Conservation (phyloP, 192 early-diverging fungal genomes). For the Backusella mclennaniae region DNA sequence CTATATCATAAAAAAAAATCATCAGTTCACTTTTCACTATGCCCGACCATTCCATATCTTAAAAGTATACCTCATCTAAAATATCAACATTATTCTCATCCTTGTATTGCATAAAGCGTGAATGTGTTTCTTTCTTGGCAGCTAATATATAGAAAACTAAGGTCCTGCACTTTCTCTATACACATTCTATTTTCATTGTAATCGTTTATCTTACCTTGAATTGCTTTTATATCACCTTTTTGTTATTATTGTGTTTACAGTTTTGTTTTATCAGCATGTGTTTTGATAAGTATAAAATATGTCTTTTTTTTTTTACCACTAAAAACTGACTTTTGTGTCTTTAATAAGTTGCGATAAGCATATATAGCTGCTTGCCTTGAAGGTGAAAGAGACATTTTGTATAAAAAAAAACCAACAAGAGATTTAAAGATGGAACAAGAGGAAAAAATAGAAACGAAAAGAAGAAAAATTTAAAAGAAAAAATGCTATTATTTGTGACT, state of each 20-base stretch:
- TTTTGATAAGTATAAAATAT: background rate
- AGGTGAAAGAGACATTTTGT: constrained; percentile 14
- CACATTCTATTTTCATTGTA: background rate
- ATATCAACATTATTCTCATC: constrained; percentile 12
- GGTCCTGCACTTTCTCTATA: background rate
- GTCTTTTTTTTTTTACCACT: background rate
- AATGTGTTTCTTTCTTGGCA: constrained; percentile 14
- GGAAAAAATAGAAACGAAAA: background rate
- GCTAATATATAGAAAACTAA: background rate
- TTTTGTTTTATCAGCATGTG: background rate
- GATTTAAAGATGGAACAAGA: background rate
- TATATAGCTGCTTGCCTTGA: constrained; percentile 15
- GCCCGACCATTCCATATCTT: background rate
- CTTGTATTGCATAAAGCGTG: constrained; percentile 17
- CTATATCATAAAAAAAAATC: background rate
- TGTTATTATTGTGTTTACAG: background rate
- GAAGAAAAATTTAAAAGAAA: background rate
- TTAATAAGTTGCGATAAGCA: constrained; percentile 18
- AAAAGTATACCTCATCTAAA: constrained; percentile 5
- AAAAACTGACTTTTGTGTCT: constrained; percentile 17
- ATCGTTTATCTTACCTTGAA: constrained; percentile 15
- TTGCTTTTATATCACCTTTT: constrained; percentile 5
- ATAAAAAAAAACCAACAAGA: background rate
- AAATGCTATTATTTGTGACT: background rate
- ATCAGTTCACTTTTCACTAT: background rate